A percentile compares a stretch with the other conserved stretches of the same genome.
Conservation (phyloP, 306 rosid species). For the Cucurbita argyrosperma region DNA sequence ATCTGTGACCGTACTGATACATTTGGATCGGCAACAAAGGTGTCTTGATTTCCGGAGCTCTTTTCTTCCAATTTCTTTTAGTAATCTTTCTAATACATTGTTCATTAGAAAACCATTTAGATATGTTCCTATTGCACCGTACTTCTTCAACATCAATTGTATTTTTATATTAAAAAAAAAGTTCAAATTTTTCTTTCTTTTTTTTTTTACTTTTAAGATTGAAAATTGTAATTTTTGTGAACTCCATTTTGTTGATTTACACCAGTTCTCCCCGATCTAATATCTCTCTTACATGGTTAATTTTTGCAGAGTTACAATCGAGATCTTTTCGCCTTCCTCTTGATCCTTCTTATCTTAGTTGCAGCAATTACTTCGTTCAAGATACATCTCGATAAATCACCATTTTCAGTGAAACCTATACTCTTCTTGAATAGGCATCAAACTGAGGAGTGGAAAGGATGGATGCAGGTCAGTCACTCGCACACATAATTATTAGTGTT, state of each 20-base stretch:
- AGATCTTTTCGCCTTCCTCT: constrained; percentile 78
- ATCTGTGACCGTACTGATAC: constrained; percentile 81
- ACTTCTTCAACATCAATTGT: too few relatives aligned
- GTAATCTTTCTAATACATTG: background rate
- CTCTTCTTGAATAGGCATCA: constrained; percentile 93
- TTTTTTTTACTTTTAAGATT: too few relatives aligned
- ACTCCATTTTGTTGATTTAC: background rate
- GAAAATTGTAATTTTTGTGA: background rate
- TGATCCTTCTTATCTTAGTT: constrained; percentile 79
- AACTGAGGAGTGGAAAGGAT: constrained; percentile 99
- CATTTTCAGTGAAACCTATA: constrained; percentile 68
- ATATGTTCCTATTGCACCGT: background rate
- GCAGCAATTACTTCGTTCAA: constrained; percentile 75
- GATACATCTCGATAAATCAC: constrained; percentile 72
- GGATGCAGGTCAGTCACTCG: constrained; percentile 83
- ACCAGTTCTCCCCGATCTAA: background rate
- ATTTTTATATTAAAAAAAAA: too few relatives aligned
- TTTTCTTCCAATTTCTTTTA: background rate
- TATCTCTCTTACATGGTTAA: constrained; percentile 3
- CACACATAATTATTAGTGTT: background rate
- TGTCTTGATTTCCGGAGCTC: background rate
- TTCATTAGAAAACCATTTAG: background rate
- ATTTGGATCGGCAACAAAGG: constrained; percentile 69
- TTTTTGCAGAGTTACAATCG: constrained; percentile 81
- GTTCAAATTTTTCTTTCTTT: too few relatives aligned